Conservation (phyloP, 768 basidiomycete genomes). For the Sporobolomyces roseus region DNA sequence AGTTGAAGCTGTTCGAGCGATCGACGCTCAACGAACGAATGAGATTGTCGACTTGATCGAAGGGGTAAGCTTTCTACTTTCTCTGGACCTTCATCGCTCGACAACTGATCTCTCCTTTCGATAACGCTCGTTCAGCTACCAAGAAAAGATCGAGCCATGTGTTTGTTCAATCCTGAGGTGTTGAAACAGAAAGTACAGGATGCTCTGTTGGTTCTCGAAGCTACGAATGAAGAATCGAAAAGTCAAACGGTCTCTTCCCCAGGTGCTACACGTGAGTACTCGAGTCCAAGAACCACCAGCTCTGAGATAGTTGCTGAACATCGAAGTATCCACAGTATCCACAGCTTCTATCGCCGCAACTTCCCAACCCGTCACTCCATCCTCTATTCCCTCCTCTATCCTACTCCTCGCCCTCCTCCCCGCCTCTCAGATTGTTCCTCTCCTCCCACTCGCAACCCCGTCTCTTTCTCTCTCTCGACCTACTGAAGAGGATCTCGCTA, state of each 20-base stretch:
- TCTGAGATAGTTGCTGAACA: background rate
- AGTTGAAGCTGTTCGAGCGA: conserved; percentile 52
- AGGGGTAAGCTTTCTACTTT: background rate
- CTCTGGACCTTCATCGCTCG: background rate
- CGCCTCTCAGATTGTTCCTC: conserved; percentile 67
- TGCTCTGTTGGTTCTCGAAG: conserved; percentile 67
- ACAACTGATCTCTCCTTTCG: too few species aligned
- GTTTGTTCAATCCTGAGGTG: conserved; percentile 79
- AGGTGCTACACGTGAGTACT: too few species aligned
- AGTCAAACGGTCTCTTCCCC: background rate
- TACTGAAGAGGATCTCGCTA: conserved; percentile 47
- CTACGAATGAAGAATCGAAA: conserved; percentile 51
- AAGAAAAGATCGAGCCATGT: conserved; percentile 84
- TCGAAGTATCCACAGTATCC: conserved; percentile 38
- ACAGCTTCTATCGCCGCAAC: conserved; percentile 57
- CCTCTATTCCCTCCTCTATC: conserved; percentile 54
- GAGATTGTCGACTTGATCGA: conserved; percentile 72
- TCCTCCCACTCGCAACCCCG: conserved; percentile 57
- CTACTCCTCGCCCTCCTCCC: conserved; percentile 67
- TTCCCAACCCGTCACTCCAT: too few species aligned
- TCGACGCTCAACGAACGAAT: conserved; percentile 56
- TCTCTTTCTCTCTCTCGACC: background rate
- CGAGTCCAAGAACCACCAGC: background rate
- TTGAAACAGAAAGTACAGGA: conserved; percentile 72
- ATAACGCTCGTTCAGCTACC: conserved; percentile 53